phyloP scores from a whole-genome alignment of 2,329 filamentous ascomycete species.

The Alternaria brassicae region DNA sequence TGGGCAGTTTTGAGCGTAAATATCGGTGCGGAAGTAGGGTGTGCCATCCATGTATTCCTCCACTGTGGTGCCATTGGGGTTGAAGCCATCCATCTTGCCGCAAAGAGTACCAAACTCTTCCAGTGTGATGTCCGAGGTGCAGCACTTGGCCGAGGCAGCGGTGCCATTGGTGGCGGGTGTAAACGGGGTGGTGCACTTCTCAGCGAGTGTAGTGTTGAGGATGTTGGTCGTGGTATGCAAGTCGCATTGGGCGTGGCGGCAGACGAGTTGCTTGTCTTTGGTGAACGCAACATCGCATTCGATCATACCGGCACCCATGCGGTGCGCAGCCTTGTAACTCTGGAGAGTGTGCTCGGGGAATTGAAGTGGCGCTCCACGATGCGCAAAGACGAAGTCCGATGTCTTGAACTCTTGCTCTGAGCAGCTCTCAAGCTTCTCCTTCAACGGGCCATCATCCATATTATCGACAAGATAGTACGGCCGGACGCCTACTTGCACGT shows the following conservation, averaged over 20 bases:
- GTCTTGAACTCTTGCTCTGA: conserved; percentile 47
- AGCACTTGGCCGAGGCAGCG: conserved; percentile 69
- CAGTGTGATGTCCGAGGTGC: conserved; percentile 73
- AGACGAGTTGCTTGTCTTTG: conserved; percentile 49
- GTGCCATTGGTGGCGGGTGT: conserved; percentile 42
- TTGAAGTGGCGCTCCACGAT: conserved; percentile 48
- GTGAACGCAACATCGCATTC: conserved; percentile 52
- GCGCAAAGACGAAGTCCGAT: conserved; percentile 45
- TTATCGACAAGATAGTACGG: conserved; percentile 49
- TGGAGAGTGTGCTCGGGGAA: conserved; percentile 48
- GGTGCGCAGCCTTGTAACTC: conserved; percentile 41
- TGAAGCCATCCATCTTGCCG: conserved; percentile 69
- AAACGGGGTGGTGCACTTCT: conserved; percentile 49
- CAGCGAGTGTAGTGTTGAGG: conserved; percentile 45
- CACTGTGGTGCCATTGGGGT: conserved; percentile 66
- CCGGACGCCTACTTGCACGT: conserved; percentile 46
- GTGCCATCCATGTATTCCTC: conserved; percentile 66
- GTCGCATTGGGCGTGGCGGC: conserved; percentile 50
- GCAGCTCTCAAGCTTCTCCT: conserved; percentile 48
- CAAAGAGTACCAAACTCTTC: conserved; percentile 72
- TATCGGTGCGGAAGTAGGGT: conserved; percentile 67
- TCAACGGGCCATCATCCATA: conserved; percentile 49
- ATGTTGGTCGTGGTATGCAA: conserved; percentile 51
- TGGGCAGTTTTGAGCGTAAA: conserved; percentile 68
- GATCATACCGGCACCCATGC: conserved; percentile 47